Conservation (phyloP, 495 filamentous ascomycete species). For the Daldinia decipiens region DNA sequence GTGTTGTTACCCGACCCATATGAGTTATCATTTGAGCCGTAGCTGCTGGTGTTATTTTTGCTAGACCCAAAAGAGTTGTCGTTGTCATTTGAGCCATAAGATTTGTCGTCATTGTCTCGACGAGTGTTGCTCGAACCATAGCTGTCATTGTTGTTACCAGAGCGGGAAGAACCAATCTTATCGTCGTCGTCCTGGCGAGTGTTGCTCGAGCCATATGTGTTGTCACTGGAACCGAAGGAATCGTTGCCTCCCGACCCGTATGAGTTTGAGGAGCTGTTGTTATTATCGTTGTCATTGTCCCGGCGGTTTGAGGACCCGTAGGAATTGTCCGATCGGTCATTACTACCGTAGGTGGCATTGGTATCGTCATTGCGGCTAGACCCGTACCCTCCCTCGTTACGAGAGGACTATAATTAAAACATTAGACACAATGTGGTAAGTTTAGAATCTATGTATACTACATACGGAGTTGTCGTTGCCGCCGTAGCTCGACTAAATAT, state of each 20-base stretch:
- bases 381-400: conserved; percentile 10
- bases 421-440: not conserved
- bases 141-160: conserved; percentile 27
- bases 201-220: conserved; percentile 43
- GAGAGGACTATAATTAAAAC: conserved; percentile 1
- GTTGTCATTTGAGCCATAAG: conserved; percentile 35
- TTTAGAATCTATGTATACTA: not conserved
- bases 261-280: conserved; percentile 23
- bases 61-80: conserved; percentile 28
- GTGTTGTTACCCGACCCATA: conserved; percentile 35
- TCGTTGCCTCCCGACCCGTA: conserved; percentile 36
- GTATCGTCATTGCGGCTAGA: not conserved
- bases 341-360: not conserved
- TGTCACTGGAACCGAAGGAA: conserved; percentile 33
- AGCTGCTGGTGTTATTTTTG: conserved; percentile 8
- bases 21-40: conserved; percentile 32
- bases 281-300: conserved; percentile 35
- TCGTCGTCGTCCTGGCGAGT: conserved; percentile 14
- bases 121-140: conserved; percentile 34
- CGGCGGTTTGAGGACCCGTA: conserved; percentile 37
- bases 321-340: conserved; percentile 9
- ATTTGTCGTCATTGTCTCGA: conserved; percentile 8
- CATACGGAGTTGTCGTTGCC: conserved; percentile 17
- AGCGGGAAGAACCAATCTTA: conserved; percentile 7
- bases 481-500: conserved; percentile 37